phyloP scores from a whole-genome alignment of 352 stramenopile genomes.

The Discostella stelligera region DNA sequence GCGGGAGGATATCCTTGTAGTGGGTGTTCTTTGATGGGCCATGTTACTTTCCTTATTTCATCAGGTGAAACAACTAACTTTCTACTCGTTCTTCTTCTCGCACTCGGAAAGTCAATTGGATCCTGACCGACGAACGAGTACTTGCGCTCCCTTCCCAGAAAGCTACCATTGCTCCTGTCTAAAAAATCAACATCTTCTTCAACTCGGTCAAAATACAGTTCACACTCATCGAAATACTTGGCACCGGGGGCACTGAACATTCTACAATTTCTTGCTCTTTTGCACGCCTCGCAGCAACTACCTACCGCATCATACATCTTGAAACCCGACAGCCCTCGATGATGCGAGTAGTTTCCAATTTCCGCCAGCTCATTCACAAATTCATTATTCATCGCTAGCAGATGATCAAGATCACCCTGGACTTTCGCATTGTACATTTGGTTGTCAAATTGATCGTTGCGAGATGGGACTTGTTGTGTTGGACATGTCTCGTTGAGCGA shows the following conservation, averaged over 20 bases:
- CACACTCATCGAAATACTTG: conserved; percentile 38
- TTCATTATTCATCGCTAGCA: conserved; percentile 20
- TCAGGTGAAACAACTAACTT: conserved; percentile 15
- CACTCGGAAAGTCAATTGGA: conserved; percentile 13
- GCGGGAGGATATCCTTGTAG: conserved; percentile 15
- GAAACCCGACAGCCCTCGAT: conserved; percentile 44
- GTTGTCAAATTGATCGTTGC: conserved; percentile 13
- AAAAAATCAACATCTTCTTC: conserved; percentile 36
- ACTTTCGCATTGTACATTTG: not conserved
- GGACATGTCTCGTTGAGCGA: conserved; percentile 10
- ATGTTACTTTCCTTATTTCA: not conserved
- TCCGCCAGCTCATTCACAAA: conserved; percentile 23
- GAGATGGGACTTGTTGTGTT: conserved; percentile 3
- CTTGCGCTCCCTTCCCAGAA: conserved; percentile 21
- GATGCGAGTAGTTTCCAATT: conserved; percentile 30
- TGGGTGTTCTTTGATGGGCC: conserved; percentile 6
- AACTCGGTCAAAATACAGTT: conserved; percentile 47
- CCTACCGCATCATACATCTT: conserved; percentile 41
- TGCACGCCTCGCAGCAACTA: conserved; percentile 50
- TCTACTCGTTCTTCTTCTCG: conserved; percentile 8
- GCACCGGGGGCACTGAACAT: conserved; percentile 34
- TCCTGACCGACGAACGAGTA: conserved; percentile 24
- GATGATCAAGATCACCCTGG: not conserved
- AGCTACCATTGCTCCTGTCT: conserved; percentile 16
- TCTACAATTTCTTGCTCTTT: conserved; percentile 22